Evolutionary conservation across 805 yeast genomes (phyloP).

Genomic region (Metschnikowia lochheadii): DNA sequence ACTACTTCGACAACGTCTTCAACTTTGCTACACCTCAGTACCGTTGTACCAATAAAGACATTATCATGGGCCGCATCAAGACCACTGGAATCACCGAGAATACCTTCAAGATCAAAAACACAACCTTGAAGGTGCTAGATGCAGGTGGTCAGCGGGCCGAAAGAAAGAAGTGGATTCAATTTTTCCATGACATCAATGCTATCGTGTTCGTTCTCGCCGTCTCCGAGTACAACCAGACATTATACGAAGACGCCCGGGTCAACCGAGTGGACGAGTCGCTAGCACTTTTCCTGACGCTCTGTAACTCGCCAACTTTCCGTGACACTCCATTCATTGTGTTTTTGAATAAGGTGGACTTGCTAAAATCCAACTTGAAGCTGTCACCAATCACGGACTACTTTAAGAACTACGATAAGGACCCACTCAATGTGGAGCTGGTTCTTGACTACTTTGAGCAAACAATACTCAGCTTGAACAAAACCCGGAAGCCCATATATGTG

Average conservation of each 20-base stretch:
- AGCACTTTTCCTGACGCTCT: slow-evolving; percentile 73
- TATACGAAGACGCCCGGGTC: slow-evolving; percentile 85
- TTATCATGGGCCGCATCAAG: slow-evolving; percentile 84
- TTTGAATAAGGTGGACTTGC: slow-evolving; percentile 81
- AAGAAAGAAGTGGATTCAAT: slow-evolving; percentile 90
- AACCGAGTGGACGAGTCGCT: slow-evolving; percentile 91
- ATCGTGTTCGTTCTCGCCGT: slow-evolving; percentile 85
- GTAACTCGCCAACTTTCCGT: slow-evolving; percentile 81
- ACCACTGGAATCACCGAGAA: slow-evolving; percentile 95
- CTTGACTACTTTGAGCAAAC: slow-evolving; percentile 64
- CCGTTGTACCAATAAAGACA: slow-evolving; percentile 74
- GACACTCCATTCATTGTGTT: slow-evolving; percentile 87
- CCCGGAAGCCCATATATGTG: slow-evolving; percentile 75
- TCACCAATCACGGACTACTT: slow-evolving; percentile 70
- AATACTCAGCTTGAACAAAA: slow-evolving; percentile 61
- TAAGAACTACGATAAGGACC: slow-evolving; percentile 68
- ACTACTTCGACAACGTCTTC: slow-evolving; percentile 71
- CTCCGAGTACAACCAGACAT: slow-evolving; percentile 86
- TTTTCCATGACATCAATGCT: slow-evolving; percentile 86
- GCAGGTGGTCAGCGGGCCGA: slow-evolving; percentile 97
- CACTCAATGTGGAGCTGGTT: slow-evolving; percentile 63
- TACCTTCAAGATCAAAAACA: slow-evolving; percentile 59
- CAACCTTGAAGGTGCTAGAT: slow-evolving; percentile 75
- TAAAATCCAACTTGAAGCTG: slow-evolving; percentile 61
- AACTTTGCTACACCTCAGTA: slow-evolving; percentile 64